Evolutionary conservation across 2,329 filamentous ascomycete species (phyloP).

Genomic region (Talaromyces rugulosus): DNA sequence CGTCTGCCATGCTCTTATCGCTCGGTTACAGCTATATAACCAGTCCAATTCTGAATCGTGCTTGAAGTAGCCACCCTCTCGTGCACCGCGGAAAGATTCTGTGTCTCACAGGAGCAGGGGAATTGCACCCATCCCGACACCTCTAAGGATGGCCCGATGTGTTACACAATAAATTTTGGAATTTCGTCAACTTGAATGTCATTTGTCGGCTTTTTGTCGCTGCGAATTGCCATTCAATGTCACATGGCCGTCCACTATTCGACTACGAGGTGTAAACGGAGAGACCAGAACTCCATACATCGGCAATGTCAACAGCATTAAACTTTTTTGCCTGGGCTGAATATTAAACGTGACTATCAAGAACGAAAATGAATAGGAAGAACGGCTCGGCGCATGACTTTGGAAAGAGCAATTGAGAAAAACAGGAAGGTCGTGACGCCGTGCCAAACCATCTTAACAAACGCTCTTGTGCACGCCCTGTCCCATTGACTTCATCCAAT

Average conservation of each 20-base stretch:
- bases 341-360: neutral
- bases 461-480: constrained; percentile 17
- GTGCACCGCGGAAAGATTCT: neutral
- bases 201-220: neutral
- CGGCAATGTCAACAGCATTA: neutral
- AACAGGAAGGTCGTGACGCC: neutral
- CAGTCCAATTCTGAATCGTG: neutral
- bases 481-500: constrained; percentile 10
- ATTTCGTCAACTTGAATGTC: neutral
- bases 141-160: neutral
- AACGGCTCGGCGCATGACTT: neutral
- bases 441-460: constrained; percentile 12
- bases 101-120: neutral
- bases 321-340: neutral
- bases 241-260: neutral
- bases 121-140: neutral
- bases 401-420: neutral
- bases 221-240: neutral
- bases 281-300: neutral
- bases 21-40: neutral
- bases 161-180: neutral
- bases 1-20: neutral
- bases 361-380: neutral
- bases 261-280: neutral
- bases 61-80: neutral